These are phyloP conservation scores for Umbelopsis sp. DNA, from an alignment of 371 early-diverging fungal genomes.

Conservation along the genomic window DNA sequence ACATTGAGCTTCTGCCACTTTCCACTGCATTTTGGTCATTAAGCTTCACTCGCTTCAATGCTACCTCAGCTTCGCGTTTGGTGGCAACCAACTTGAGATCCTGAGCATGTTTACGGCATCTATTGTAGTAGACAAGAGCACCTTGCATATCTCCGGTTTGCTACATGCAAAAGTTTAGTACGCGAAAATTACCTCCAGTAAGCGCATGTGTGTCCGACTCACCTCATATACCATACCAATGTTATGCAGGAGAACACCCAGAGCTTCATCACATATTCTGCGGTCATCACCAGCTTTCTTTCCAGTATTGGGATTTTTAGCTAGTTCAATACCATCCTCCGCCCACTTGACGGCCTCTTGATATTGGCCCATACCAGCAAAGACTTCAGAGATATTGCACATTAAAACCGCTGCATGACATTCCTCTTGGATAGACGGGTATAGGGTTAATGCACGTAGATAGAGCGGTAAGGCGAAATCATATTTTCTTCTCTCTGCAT, in stretches of 20 bases:
- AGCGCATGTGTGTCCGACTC: not conserved
- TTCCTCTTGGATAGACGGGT: constrained; percentile 39
- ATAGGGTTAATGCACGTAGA: constrained; percentile 55
- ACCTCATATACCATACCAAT: constrained; percentile 70
- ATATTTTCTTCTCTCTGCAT: constrained; percentile 55
- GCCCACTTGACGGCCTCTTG: constrained; percentile 67
- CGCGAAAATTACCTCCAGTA: not conserved
- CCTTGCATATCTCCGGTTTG: not conserved
- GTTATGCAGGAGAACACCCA: constrained; percentile 62
- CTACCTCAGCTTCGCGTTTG: constrained; percentile 16
- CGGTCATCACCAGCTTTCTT: constrained; percentile 44
- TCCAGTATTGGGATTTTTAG: constrained; percentile 49
- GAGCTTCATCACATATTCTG: constrained; percentile 58
- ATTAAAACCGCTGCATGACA: constrained; percentile 57
- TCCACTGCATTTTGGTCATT: not conserved
- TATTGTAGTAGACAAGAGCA: not conserved
- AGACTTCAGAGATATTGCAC: constrained; percentile 67
- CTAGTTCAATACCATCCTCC: constrained; percentile 57
- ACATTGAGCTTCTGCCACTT: not conserved
- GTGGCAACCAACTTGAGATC: not conserved
- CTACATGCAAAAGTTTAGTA: not conserved
- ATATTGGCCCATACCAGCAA: constrained; percentile 51
- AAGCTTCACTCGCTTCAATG: not conserved
- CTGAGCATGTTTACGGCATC: constrained; percentile 3
- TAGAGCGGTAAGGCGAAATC: constrained; percentile 62